Conservation (phyloP, 192 early-diverging fungal species). For the Coemansia sp. region DNA sequence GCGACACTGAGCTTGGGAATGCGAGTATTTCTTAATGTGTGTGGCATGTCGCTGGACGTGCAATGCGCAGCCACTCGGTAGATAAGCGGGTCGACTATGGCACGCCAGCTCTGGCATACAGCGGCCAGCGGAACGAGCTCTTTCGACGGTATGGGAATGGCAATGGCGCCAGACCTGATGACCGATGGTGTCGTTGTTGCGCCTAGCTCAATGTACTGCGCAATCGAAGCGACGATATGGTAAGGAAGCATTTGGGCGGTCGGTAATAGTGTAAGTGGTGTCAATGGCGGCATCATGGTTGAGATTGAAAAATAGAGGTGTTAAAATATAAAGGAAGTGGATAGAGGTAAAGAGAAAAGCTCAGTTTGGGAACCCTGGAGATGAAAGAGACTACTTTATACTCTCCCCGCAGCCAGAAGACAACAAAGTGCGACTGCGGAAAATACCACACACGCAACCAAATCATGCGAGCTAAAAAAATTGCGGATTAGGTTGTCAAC, state of each 20-base stretch:
- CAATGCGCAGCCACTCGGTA: constrained; percentile 10
- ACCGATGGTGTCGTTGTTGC: neutral
- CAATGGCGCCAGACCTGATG: neutral
- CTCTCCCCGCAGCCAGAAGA: neutral
- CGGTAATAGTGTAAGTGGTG: constrained; percentile 11
- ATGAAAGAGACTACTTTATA: neutral
- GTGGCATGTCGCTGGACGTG: neutral
- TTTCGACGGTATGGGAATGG: neutral
- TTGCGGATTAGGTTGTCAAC: neutral
- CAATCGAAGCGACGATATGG: neutral
- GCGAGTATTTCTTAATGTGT: neutral
- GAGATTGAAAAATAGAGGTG: no score
- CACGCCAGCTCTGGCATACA: constrained; percentile 18
- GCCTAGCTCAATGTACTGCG: neutral
- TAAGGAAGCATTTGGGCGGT: neutral
- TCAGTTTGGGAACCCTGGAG: neutral
- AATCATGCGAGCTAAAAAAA: neutral
- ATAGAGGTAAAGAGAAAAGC: neutral
- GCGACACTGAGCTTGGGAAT: neutral
- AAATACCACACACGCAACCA: neutral
- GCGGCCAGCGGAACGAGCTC: constrained; percentile 9
- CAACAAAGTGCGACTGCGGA: neutral
- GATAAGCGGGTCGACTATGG: constrained; percentile 12
- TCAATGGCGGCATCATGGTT: neutral
- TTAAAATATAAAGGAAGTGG: neutral